phyloP scores from a whole-genome alignment of 176 grass and related monocot genomes.

The Poa annua region DNA sequence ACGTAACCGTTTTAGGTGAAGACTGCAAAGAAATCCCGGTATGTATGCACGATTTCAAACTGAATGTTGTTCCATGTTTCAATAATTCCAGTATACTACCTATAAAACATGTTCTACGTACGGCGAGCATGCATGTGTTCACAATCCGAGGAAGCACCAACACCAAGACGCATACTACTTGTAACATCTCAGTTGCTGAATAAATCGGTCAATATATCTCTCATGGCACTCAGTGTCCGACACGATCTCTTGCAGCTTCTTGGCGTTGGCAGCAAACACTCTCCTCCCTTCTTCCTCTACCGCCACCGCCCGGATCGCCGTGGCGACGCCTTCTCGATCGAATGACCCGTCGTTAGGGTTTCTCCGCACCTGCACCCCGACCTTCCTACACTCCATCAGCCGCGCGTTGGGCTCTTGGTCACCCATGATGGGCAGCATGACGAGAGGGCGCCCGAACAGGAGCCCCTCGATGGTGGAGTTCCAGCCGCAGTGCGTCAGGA shows the following conservation, averaged over 20 bases:
- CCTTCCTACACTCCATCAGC: not conserved
- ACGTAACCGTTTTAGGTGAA: not conserved
- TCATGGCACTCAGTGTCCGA: slow-evolving; percentile 14
- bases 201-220: slow-evolving; percentile 20
- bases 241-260: slow-evolving; percentile 19
- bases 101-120: not conserved
- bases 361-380: not conserved
- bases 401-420: slow-evolving; percentile 20
- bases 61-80: not conserved
- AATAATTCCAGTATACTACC: not conserved
- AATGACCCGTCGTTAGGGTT: slow-evolving; percentile 3
- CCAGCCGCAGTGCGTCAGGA: slow-evolving; percentile 79
- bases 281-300: slow-evolving; percentile 4
- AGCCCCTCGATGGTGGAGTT: slow-evolving; percentile 56
- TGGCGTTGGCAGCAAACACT: not conserved
- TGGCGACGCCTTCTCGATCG: slow-evolving; percentile 1
- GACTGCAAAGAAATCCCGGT: not conserved
- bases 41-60: not conserved
- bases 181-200: slow-evolving; percentile 5
- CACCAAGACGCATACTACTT: not conserved
- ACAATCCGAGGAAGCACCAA: no score
- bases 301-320: not conserved
- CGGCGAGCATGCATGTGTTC: not conserved
- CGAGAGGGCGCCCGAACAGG: slow-evolving; percentile 16
- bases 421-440: slow-evolving; percentile 22